Percentiles rank a stretch among this genome's conserved stretches.
Evolutionary conservation across 306 rosid species (phyloP).

Genomic region (Vigna hirtella): DNA sequence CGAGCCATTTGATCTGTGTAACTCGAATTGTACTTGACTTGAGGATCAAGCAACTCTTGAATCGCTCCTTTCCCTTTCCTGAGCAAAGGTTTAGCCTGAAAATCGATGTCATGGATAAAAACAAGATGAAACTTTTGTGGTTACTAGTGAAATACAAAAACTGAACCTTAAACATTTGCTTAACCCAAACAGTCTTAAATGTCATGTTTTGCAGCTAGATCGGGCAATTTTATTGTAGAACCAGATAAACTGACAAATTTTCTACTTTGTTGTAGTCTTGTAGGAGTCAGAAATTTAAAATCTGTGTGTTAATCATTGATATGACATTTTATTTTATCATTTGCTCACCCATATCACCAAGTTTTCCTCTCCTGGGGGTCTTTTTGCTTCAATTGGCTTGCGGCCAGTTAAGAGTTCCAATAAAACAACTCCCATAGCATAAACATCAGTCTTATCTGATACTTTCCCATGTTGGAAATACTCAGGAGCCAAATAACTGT

Average conservation of each 20-base stretch:
- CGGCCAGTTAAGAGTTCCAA: conserved; percentile 85
- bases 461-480: conserved; percentile 90
- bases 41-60: conserved; percentile 77
- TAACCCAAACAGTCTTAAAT: background rate
- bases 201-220: background rate
- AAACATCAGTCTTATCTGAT: conserved; percentile 87
- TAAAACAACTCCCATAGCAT: conserved; percentile 84
- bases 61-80: conserved; percentile 76
- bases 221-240: background rate
- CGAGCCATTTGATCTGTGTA: conserved; percentile 58
- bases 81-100: conserved; percentile 82
- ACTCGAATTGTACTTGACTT: conserved; percentile 49
- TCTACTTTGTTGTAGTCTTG: background rate
- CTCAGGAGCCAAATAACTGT: conserved; percentile 92
- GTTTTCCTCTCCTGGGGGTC: conserved; percentile 77
- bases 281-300: conserved; percentile 13
- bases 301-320: conserved; percentile 6
- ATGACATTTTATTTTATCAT: conserved; percentile 21
- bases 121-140: background rate
- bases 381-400: conserved; percentile 76
- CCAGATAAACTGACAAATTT: conserved; percentile 16
- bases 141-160: background rate
- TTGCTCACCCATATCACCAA: conserved; percentile 79
- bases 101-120: background rate
- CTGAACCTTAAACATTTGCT: background rate